phyloP scores from a whole-genome alignment of 768 basidiomycete species.

The Tulasnella sp. region DNA sequence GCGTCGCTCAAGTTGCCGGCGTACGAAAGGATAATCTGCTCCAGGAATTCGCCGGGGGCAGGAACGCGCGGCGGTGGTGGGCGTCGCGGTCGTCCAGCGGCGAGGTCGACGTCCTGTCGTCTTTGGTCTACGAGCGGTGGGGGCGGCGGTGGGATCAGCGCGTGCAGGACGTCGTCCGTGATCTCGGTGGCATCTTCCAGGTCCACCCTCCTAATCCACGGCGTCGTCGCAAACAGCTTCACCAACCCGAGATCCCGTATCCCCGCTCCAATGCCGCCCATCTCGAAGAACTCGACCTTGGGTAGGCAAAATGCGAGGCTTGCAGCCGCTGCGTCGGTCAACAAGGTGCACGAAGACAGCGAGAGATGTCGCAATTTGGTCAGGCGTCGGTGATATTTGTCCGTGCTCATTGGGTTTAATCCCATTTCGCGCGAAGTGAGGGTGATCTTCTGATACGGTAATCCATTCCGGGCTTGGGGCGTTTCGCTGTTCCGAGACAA shows the following conservation, averaged over 20 bases:
- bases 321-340: conserved; percentile 65
- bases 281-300: conserved; percentile 59
- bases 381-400: conserved; percentile 43
- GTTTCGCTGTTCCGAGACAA: conserved; percentile 19
- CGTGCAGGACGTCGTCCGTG: conserved; percentile 55
- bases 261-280: conserved; percentile 59
- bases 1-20: conserved; percentile 52
- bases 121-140: conserved; percentile 1
- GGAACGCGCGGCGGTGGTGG: background rate
- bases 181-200: conserved; percentile 73
- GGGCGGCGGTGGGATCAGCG: conserved; percentile 40
- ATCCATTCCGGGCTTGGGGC: conserved; percentile 21
- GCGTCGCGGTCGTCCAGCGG: background rate
- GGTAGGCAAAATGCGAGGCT: conserved; percentile 62
- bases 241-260: conserved; percentile 65
- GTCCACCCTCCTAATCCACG: conserved; percentile 61
- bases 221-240: conserved; percentile 53
- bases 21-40: conserved; percentile 58
- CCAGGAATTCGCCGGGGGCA: conserved; percentile 53
- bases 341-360: conserved; percentile 53
- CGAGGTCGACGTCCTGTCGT: conserved; percentile 13
- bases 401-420: conserved; percentile 34
- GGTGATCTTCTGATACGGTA: background rate
- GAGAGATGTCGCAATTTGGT: conserved; percentile 62
- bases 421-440: conserved; percentile 55